Evolutionary conservation across 2,329 filamentous ascomycete genomes (phyloP).

Genomic region (Fusarium cicatricum): DNA sequence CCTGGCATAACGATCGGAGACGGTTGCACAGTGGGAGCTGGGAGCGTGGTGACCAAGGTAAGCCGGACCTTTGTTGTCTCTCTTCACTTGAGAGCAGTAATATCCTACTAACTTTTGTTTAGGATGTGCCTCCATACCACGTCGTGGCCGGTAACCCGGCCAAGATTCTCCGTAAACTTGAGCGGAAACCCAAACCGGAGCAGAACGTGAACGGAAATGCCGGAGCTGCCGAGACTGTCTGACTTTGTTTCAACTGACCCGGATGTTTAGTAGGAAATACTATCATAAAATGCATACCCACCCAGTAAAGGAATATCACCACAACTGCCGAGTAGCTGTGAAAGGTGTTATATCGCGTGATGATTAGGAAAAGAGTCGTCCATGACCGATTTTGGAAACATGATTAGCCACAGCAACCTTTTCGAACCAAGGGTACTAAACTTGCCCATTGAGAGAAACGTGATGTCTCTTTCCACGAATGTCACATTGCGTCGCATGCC

Average conservation of each 20-base stretch:
- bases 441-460: constrained; percentile 1
- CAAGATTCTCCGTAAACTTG: constrained; percentile 28
- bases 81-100: fast-evolving
- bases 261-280: neutral
- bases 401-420: neutral
- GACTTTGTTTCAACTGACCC: neutral
- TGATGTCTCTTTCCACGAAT: too few species aligned
- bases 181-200: constrained; percentile 10
- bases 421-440: neutral
- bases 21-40: constrained; percentile 79
- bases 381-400: neutral
- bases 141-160: constrained; percentile 43
- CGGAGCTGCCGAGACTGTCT: neutral
- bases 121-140: constrained; percentile 43
- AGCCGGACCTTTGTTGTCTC: constrained; percentile 14
- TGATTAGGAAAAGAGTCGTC: neutral
- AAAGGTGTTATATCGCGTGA: neutral
- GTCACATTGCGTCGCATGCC: too few species aligned
- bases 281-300: too few species aligned
- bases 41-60: constrained; percentile 80
- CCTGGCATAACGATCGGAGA: constrained; percentile 81
- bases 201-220: neutral
- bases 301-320: too few species aligned
- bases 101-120: constrained; percentile 23
- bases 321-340: neutral